Evolutionary conservation across 257 asterid genomes (phyloP).

Genomic region (Thymus quinquecostatus): DNA sequence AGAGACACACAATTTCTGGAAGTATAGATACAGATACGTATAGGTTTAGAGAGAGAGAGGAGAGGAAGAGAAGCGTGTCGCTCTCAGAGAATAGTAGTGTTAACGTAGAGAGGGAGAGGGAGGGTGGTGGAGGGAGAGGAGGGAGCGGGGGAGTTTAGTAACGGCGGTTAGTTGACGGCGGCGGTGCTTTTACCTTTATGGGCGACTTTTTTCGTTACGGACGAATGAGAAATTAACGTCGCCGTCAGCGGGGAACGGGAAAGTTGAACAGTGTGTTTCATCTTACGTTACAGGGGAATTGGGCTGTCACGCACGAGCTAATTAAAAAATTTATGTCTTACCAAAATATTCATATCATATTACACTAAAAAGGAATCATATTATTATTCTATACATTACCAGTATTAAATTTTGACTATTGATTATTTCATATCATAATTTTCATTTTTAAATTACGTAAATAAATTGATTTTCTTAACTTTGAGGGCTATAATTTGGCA

Average conservation of each 20-base stretch:
- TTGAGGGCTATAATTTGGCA: too few relatives aligned
- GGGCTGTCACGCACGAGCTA: constrained; percentile 34
- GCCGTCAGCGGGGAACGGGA: constrained; percentile 42
- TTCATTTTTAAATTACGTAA: too few relatives aligned
- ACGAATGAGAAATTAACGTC: constrained; percentile 32
- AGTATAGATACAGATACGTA: background rate
- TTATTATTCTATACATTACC: background rate
- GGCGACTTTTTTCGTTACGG: constrained; percentile 32
- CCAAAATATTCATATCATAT: constrained; percentile 6
- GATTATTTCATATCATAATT: too few relatives aligned
- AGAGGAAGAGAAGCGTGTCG: constrained; percentile 31
- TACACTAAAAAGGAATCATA: constrained; percentile 12
- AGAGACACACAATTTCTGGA: too few relatives aligned
- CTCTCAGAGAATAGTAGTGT: constrained; percentile 35
- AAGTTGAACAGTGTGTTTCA: constrained; percentile 33
- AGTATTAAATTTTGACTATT: background rate
- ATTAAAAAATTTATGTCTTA: constrained; percentile 26
- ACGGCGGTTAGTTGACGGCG: constrained; percentile 45
- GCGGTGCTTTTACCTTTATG: constrained; percentile 21
- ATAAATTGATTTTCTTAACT: too few relatives aligned
- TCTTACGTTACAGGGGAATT: constrained; percentile 36
- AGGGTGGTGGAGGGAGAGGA: constrained; percentile 24
- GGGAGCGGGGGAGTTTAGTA: constrained; percentile 32
- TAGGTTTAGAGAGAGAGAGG: background rate
- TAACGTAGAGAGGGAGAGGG: constrained; percentile 34